Base-by-base conservation (phyloP, 2,329 filamentous ascomycete genomes). In the Claviceps africana region DNA sequence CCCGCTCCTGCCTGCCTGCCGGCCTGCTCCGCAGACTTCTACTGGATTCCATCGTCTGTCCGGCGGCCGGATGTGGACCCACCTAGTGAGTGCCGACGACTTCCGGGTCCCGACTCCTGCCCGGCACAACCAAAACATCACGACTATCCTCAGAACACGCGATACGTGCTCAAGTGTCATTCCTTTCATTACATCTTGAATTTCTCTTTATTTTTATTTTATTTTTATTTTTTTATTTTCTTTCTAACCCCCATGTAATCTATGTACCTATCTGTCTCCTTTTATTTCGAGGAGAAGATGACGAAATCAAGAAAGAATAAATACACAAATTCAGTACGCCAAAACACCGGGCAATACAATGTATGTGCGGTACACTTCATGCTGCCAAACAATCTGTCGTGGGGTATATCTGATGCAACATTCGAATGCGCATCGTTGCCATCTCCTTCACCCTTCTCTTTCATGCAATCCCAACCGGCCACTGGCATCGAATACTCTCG, bases 251-350 rank as follows among this genome's bases (percentile, higher is more conserved):
- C 53, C 44, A 53, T 40, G 48, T 33, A 13, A 3, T 53, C 53
- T 57, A 56, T 56, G 19, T 56, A 56, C 43, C 56, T 56, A 54
- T 50, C 47, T 57, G 45, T 43, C 56, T 54, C 56, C 28, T 28
- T 57, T 52, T 55, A 58, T 54, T 55, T 31, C 42, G 53, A 56
- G 57, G 58, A 48, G 31, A 52, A 51, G 47, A 55, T 47, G 47
- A 53, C 30, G 39, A 50, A 42, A 47, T 46, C 42, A 19, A 39
- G 50, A 53, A 56, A 40, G 44, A 43, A 50, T 54, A 58, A 31
- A 48, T 55, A 60, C 57, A 56, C 46, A 54, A 57, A 56, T 33
- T 22, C n/a, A n/a, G 31, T 21, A 17, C 40, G 46, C 39, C 46
- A 30, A 28, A 53, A 51, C 51, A 28, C 51, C 51, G 10, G n/a